A percentile compares a stretch with the other conserved stretches of the same genome.
phyloP scores from a whole-genome alignment of 2,329 filamentous ascomycete species.

The Chrysoporthe puriensis region DNA sequence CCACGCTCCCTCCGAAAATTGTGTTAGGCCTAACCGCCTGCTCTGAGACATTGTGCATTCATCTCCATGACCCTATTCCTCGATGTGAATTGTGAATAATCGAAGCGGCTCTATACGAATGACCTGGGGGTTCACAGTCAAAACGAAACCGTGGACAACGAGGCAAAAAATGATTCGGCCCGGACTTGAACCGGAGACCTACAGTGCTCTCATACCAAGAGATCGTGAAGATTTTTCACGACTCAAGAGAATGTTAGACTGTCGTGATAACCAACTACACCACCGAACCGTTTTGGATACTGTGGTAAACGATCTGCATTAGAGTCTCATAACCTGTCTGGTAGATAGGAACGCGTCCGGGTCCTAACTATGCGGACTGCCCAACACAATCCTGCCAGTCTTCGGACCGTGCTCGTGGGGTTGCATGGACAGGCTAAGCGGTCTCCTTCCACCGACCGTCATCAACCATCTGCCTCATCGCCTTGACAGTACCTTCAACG shows the following conservation, averaged over 20 bases:
- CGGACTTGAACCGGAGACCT: conserved; percentile 23
- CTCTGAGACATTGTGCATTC: not conserved
- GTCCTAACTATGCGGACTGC: not conserved
- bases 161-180: conserved; percentile 17
- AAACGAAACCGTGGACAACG: no score
- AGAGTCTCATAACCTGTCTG: not conserved
- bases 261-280: conserved; percentile 24
- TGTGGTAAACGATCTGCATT: not conserved
- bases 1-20: not conserved
- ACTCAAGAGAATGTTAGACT: conserved; percentile 13
- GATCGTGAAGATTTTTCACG: not conserved
- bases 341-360: not conserved
- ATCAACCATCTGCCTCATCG: conserved; percentile 18
- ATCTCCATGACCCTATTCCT: not conserved
- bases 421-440: not conserved
- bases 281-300: conserved; percentile 3
- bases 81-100: not conserved
- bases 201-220: not conserved
- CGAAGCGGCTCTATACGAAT: not conserved
- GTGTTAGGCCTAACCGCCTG: not conserved
- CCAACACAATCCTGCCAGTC: not conserved
- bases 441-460: conserved; percentile 20
- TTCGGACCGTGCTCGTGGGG: not conserved
- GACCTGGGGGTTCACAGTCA: no score
- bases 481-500: conserved; percentile 21